Base-by-base conservation (phyloP, 2,329 filamentous ascomycete species). In the Pseudovirgaria hyperparasitica region DNA sequence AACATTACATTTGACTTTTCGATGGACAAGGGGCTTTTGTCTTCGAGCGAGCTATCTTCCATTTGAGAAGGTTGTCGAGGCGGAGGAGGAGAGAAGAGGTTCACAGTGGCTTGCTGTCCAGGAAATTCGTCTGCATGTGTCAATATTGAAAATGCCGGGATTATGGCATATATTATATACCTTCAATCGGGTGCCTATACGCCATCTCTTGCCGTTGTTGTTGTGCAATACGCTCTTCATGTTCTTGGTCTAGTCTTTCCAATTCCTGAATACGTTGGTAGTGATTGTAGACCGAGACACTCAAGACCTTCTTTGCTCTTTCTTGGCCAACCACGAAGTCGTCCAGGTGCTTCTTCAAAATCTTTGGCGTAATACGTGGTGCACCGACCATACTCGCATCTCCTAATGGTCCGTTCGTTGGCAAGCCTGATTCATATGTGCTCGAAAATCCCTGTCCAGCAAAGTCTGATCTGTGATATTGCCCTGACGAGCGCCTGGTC, bases 271-370 rank as follows among this genome's bases (percentile, higher is more conserved):
- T 70, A 24, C 82, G 73, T 54, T 94, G 84, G 49, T 96, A 94
- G 51, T 98, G 90, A 48, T 96, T 94, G 60, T 92, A 94, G 16
- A 98, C 81, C 5, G 87, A 85, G 4, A 87, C 78, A 37, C 84
- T 90, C 37, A 96, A 74, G 9, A 86, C 82, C 54, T 92, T 92
- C 65, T 98, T 90, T 10, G 90, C 85, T 33, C 84, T 74, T 39
- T 94, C 84, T 54, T 98, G 90, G 21, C 87, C 90, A 4, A 98
- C 87, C 2, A 98, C 87, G 50, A 92, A 98, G 48, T 90, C 81
- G 50, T 98, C 90, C 17, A 96, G 73, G 44, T 90, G 80, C 46
- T 82, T 75, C 62, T 96, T 94, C 42, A 98, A 65, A 41, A 63
- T 57, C 39, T 65, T 67, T 6, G 73, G 73, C 7, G 72, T 77